Evolutionary conservation across 1,139 yeast genomes (phyloP).

Genomic region (Schwanniomyces etchellsii): DNA sequence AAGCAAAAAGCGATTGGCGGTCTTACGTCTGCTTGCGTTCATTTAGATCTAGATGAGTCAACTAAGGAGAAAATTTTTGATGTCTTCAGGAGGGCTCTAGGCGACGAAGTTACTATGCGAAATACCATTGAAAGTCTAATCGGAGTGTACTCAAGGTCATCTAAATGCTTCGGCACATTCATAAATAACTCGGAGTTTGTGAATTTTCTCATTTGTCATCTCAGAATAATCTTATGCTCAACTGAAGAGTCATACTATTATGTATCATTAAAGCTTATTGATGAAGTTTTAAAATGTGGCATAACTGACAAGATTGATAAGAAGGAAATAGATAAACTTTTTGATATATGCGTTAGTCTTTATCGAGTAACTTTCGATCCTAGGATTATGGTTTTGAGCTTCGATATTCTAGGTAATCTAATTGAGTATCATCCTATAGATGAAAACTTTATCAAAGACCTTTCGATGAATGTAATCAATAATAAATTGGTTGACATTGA

Average conservation of each 20-base stretch:
- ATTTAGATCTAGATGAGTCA: constrained; percentile 10
- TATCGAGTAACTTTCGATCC: constrained; percentile 2
- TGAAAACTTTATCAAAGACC: constrained; percentile 5
- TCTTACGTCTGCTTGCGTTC: constrained; percentile 21
- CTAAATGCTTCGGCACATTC: constrained; percentile 7
- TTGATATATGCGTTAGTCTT: background rate
- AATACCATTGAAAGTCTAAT: constrained; percentile 28
- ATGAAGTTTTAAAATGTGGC: constrained; percentile 4
- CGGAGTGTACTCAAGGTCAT: constrained; percentile 14
- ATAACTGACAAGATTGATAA: constrained; percentile 6
- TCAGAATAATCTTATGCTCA: constrained; percentile 17
- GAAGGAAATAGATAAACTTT: background rate
- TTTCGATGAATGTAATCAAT: constrained; percentile 6
- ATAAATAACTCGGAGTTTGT: constrained; percentile 9
- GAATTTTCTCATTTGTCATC: constrained; percentile 12
- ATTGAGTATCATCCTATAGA: constrained; percentile 4
- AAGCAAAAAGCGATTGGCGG: constrained; percentile 40
- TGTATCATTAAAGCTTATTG: constrained; percentile 20
- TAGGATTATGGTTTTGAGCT: constrained; percentile 4
- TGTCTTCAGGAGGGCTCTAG: constrained; percentile 21
- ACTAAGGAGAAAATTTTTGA: constrained; percentile 11
- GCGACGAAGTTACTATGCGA: constrained; percentile 30
- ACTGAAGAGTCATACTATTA: constrained; percentile 21
- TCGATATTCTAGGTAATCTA: constrained; percentile 6
- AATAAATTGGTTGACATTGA: constrained; percentile 7